Conservation (phyloP, 441 rosid species). For the Cnidoscolus chayamansa region DNA sequence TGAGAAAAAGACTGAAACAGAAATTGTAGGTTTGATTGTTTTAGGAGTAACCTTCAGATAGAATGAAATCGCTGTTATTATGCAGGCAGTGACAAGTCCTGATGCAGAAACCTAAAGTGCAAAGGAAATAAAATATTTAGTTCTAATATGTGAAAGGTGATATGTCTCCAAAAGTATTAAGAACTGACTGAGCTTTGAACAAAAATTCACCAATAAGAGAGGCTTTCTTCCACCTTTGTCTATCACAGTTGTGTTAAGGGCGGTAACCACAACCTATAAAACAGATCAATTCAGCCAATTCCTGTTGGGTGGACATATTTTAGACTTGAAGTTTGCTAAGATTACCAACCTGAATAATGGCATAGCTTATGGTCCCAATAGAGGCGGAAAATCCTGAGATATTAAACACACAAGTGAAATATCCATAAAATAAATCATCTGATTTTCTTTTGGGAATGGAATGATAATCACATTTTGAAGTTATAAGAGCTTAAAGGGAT, state of each 20-base stretch:
- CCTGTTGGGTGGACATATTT: neutral
- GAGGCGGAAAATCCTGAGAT: constrained; percentile 61
- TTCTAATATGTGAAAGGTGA: constrained; percentile 12
- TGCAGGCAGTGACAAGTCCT: constrained; percentile 66
- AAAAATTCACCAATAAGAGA: constrained; percentile 62
- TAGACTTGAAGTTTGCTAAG: constrained; percentile 1
- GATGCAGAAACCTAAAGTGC: constrained; percentile 57
- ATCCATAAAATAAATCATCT: neutral
- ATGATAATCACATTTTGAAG: neutral
- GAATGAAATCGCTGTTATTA: constrained; percentile 61
- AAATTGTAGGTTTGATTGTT: constrained; percentile 3
- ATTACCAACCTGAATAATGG: constrained; percentile 62
- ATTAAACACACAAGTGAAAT: constrained; percentile 7
- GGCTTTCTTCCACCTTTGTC: constrained; percentile 87
- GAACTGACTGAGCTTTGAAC: neutral
- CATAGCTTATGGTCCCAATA: constrained; percentile 68
- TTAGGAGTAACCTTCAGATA: constrained; percentile 54
- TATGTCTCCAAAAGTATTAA: neutral
- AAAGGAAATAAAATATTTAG: constrained; percentile 9
- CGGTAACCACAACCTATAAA: constrained; percentile 68
- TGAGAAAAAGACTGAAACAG: neutral
- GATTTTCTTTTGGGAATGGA: neutral
- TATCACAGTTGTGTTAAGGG: constrained; percentile 53
- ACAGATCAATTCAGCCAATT: constrained; percentile 3
- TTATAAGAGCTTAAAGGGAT: neutral